Evolutionary conservation across 108 stramenopile genomes (phyloP), one percentile per base, ranked within the genome.

Genomic region (Aurantiochytrium sp.): DNA sequence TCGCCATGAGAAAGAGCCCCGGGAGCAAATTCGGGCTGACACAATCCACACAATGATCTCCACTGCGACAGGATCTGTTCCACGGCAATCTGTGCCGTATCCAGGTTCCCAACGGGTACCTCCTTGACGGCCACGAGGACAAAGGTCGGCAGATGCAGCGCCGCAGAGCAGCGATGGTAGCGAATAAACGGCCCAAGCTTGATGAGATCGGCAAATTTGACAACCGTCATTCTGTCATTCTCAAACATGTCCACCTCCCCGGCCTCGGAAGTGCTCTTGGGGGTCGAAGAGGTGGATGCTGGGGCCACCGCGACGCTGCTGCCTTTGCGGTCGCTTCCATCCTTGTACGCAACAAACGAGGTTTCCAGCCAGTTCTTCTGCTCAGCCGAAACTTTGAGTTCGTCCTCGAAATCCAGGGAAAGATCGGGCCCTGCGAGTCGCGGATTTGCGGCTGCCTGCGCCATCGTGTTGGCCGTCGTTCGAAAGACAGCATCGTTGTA

Each of bases 91-190:
- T 59, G 19, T 19, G 59, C 59, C n/a, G n/a, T 23, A 1, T 19
- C 59, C 59, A 59, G 19, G 3, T 59, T 42, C 10, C 35, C 64
- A 2, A 69, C 64, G 42, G 8, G 25, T 2, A 69, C 18, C 25
- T 83, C 49, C 28, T 83, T 83, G 25, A 83, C 23, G 43, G 76
- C 51, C 19, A 83, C 51, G 25, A 83, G 51, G 49, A 6, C 18
- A 4, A 83, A 83, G 76, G 76, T 83, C n/a, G 76, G 51, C 18
- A 83, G 76, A 83, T 83, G 76, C 49, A 83, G n/a, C 49, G 49
- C 76, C 8, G n/a, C 76, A 0, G 45, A 28, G n/a, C 45, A 47
- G 6, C 6, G 51, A 43, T 53, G 14, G 49, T 53, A 23, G 51
- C 28, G 16, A 1, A 6, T 12, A 12, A 47, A 45, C 64, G 35